Conservation (phyloP, 208 protist genomes). For the Endotrypanum monterogeii region DNA sequence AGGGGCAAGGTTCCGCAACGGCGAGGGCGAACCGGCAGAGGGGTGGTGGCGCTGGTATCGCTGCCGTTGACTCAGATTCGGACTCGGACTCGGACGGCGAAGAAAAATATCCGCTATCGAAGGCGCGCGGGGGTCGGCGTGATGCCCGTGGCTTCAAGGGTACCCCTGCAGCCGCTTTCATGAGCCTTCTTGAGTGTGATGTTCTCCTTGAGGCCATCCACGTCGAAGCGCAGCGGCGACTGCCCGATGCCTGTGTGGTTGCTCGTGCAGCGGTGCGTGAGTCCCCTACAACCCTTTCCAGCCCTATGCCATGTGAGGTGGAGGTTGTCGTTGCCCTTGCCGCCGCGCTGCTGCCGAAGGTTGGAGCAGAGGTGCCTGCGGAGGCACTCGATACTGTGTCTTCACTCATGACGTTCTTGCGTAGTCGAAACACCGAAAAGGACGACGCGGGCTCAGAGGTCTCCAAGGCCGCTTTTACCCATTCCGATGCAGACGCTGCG, state of each 20-base stretch:
- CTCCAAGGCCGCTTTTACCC: constrained; percentile 6
- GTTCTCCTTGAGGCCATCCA: constrained; percentile 10
- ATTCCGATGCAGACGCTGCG: constrained; percentile 34
- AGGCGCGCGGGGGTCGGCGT: not conserved
- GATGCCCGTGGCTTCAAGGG: not conserved
- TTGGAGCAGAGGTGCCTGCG: constrained; percentile 4
- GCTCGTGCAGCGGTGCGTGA: constrained; percentile 22
- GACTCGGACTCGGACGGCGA: constrained; percentile 21
- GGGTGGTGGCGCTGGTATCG: not conserved
- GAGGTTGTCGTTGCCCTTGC: constrained; percentile 27
- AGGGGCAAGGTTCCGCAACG: not conserved
- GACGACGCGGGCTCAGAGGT: not conserved
- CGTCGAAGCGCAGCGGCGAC: constrained; percentile 23
- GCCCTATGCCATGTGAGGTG: not conserved
- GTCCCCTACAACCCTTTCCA: not conserved
- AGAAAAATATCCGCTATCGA: not conserved
- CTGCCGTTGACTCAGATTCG: constrained; percentile 4
- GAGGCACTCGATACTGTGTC: constrained; percentile 12
- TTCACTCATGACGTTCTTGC: constrained; percentile 28
- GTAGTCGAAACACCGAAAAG: constrained; percentile 6
- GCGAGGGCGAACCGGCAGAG: not conserved
- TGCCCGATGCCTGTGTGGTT: constrained; percentile 17
- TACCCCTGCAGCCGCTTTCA: not conserved
- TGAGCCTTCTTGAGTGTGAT: constrained; percentile 16
- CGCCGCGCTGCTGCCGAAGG: constrained; percentile 23